Conservation (phyloP, 345 rosid genomes). For the Rubroshorea leprosula region DNA sequence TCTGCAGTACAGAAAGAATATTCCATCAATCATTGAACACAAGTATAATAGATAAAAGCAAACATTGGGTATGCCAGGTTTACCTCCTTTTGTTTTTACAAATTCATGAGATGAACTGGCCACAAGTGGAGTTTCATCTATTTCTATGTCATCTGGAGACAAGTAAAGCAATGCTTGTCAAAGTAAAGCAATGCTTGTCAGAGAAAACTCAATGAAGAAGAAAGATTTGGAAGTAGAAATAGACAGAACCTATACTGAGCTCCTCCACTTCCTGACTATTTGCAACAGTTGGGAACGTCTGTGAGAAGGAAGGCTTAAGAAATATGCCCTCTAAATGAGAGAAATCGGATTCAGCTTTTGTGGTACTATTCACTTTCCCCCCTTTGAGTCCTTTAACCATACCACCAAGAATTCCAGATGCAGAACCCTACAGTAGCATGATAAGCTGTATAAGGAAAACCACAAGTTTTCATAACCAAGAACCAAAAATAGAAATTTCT, state of each 20-base stretch:
- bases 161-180: constrained; percentile 10
- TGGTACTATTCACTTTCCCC: constrained; percentile 25
- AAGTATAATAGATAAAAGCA: neutral
- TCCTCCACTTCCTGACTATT: constrained; percentile 24
- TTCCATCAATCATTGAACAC: neutral
- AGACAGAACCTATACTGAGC: constrained; percentile 39
- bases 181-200: too few relatives aligned
- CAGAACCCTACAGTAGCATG: constrained; percentile 25
- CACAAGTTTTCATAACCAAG: constrained; percentile 4
- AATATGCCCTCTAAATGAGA: constrained; percentile 34
- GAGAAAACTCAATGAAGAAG: constrained; percentile 4
- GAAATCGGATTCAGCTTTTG: constrained; percentile 21
- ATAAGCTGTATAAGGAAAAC: constrained; percentile 16
- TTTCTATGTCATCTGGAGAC: constrained; percentile 46
- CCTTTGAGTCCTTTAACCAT: constrained; percentile 39
- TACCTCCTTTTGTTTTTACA: constrained; percentile 21
- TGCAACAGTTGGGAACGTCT: constrained; percentile 13
- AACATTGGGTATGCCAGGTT: constrained; percentile 15
- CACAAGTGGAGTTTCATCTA: constrained; percentile 33
- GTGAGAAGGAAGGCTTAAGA: constrained; percentile 25
- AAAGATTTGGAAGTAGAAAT: constrained; percentile 4
- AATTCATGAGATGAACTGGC: constrained; percentile 29
- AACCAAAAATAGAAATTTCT: constrained; percentile 8
- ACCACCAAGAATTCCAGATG: constrained; percentile 36
- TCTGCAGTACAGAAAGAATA: constrained; percentile 17